Percentiles rank a stretch among this genome's conserved stretches.
These are phyloP conservation scores for Avena insularis DNA, from an alignment of 176 grass and related monocot species.

Conservation along the genomic window DNA sequence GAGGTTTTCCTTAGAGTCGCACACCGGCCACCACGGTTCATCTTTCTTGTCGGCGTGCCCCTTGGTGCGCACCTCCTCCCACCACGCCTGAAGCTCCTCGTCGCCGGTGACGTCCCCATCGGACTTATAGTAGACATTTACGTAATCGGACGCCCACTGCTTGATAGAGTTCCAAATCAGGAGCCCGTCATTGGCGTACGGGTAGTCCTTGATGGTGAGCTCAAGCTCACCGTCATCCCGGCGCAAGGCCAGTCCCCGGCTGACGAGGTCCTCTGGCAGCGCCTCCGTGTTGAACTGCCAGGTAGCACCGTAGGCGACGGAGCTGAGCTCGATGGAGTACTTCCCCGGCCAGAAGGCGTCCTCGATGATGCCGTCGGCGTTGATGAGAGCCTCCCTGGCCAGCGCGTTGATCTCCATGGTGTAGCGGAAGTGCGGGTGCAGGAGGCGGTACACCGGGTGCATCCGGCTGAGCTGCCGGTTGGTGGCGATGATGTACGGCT, in stretches of 20 bases:
- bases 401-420: conserved; percentile 82
- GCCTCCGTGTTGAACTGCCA: conserved; percentile 91
- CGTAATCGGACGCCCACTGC: conserved; percentile 54
- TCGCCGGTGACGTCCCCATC: conserved; percentile 31
- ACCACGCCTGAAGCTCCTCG: conserved; percentile 65
- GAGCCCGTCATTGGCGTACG: conserved; percentile 65
- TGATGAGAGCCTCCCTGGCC: conserved; percentile 52
- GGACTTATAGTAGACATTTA: conserved; percentile 49
- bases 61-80: conserved; percentile 68
- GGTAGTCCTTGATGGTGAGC: conserved; percentile 73
- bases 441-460: conserved; percentile 71
- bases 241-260: conserved; percentile 67
- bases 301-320: conserved; percentile 42
- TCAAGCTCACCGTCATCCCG: conserved; percentile 40
- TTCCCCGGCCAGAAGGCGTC: conserved; percentile 47
- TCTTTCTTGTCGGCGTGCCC: conserved; percentile 67
- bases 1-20: conserved; percentile 48
- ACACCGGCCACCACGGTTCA: conserved; percentile 71
- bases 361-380: conserved; percentile 59
- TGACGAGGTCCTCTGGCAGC: conserved; percentile 69
- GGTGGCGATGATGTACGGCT: conserved; percentile 83
- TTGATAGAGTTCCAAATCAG: conserved; percentile 63
- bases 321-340: conserved; percentile 63
- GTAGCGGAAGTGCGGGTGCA: conserved; percentile 77
- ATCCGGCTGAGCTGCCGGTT: conserved; percentile 69